A percentile compares a stretch with the other conserved stretches of the same genome.
phyloP scores from a whole-genome alignment of 257 asterid species.

The Capsicum rhomboideum region DNA sequence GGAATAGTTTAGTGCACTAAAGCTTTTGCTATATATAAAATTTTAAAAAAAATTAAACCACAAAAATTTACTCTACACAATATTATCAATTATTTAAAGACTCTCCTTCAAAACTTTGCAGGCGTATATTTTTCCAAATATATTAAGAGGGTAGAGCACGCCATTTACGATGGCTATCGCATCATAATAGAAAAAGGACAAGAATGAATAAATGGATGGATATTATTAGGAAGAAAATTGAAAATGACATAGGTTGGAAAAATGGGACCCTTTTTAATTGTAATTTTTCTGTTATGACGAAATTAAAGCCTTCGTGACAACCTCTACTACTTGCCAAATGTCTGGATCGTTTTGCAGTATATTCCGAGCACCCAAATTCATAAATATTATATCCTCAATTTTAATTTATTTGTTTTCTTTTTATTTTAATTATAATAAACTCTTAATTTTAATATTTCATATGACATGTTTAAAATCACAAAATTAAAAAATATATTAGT shows the following conservation, averaged over 20 bases:
- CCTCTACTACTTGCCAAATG: not conserved
- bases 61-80: too few species aligned
- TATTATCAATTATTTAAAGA: too few species aligned
- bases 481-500: too few species aligned
- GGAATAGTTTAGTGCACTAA: too few species aligned
- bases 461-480: too few species aligned
- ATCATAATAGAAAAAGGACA: not conserved
- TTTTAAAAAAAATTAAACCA: too few species aligned
- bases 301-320: not conserved
- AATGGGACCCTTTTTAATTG: not conserved
- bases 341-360: not conserved
- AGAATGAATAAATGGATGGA: not conserved
- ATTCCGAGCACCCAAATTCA: not conserved
- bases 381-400: too few species aligned
- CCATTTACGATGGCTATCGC: not conserved
- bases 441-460: too few species aligned
- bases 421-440: too few species aligned
- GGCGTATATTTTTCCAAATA: not conserved
- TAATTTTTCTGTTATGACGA: not conserved
- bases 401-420: too few species aligned
- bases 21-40: too few species aligned
- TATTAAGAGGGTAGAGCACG: not conserved
- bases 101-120: too few species aligned
- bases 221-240: not conserved
- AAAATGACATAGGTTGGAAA: not conserved